These are phyloP conservation scores for Diaporthe citrichinensis DNA, from an alignment of 2,329 filamentous ascomycete species.

Conservation along the genomic window DNA sequence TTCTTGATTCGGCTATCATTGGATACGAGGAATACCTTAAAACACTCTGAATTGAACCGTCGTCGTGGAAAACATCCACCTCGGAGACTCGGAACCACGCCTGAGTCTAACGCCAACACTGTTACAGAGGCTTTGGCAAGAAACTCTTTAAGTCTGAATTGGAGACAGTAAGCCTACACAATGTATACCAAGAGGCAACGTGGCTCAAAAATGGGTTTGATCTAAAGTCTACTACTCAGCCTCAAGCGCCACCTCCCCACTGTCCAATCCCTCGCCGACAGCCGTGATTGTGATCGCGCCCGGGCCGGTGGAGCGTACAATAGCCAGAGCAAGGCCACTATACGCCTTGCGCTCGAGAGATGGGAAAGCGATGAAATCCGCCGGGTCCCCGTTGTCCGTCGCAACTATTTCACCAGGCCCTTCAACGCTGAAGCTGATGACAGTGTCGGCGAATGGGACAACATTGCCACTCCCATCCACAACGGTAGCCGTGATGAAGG, in stretches of 20 bases:
- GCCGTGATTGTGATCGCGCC: constrained; percentile 38
- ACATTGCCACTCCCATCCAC: constrained; percentile 58
- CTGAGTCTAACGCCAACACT: not conserved
- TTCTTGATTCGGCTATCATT: no score
- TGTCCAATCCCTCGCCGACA: not conserved
- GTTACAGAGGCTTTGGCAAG: not conserved
- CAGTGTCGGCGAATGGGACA: constrained; percentile 59
- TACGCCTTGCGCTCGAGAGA: constrained; percentile 56
- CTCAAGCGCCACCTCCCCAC: constrained; percentile 4
- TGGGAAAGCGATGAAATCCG: constrained; percentile 60
- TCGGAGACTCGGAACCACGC: not conserved
- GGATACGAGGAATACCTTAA: not conserved
- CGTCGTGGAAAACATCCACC: not conserved
- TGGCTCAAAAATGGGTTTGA: not conserved
- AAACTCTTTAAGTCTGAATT: not conserved
- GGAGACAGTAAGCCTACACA: fast-evolving
- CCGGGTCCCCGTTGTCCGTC: constrained; percentile 66
- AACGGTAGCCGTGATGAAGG: constrained; percentile 61
- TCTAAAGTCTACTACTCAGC: constrained; percentile 8
- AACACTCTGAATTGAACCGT: not conserved
- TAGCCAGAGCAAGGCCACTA: constrained; percentile 56
- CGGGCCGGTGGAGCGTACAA: constrained; percentile 50
- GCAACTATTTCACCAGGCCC: constrained; percentile 61
- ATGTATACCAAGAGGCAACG: not conserved
- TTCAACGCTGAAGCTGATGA: constrained; percentile 59